Evolutionary conservation across 345 rosid genomes (phyloP).

Genomic region (Syzygium grande): DNA sequence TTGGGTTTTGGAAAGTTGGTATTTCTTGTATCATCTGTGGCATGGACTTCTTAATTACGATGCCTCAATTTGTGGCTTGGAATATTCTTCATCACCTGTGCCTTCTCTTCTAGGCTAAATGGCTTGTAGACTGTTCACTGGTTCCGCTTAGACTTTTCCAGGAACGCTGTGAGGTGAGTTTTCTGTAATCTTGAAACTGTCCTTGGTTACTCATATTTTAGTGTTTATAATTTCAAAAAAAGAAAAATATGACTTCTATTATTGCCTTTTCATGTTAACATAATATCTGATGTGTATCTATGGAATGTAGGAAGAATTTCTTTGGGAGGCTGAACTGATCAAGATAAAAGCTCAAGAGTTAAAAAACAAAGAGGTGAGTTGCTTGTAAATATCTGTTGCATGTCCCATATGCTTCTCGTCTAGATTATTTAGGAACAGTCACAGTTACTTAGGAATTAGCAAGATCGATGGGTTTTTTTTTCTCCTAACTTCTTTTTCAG

Average conservation of each 20-base stretch:
- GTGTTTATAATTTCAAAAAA: neutral
- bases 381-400: neutral
- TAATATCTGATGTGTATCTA: neutral
- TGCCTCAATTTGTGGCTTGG: neutral
- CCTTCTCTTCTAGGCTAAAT: slow-evolving; percentile 62
- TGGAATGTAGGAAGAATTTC: slow-evolving; percentile 79
- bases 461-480: neutral
- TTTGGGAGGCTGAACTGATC: slow-evolving; percentile 96
- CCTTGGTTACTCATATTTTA: neutral
- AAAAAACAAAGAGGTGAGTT: slow-evolving; percentile 93
- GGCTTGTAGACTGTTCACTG: slow-evolving; percentile 81
- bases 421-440: neutral
- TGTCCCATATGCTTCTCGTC: neutral
- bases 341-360: slow-evolving; percentile 97
- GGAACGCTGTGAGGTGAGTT: slow-evolving; percentile 83
- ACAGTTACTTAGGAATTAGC: neutral
- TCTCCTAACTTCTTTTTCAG: neutral
- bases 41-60: neutral
- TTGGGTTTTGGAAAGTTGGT: neutral
- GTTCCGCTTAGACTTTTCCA: slow-evolving; percentile 90
- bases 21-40: neutral
- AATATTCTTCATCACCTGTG: neutral
- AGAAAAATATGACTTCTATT: neutral
- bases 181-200: neutral
- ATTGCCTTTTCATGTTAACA: neutral